Evolutionary conservation across 2,329 filamentous ascomycete species (phyloP).

Genomic region (Capronia coronata): DNA sequence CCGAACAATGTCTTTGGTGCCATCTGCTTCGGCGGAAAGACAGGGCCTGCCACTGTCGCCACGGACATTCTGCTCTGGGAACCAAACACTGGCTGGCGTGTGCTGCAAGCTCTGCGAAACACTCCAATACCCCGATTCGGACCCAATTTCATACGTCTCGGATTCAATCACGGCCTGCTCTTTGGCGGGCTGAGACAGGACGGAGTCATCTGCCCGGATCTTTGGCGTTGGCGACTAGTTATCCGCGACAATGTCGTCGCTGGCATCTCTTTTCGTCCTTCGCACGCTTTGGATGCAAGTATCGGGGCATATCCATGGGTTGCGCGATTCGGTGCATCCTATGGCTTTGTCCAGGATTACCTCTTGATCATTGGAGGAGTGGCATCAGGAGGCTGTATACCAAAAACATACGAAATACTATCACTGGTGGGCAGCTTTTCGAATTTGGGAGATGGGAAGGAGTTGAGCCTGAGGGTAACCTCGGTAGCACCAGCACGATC

Average conservation of each 20-base stretch:
- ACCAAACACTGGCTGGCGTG: conserved; percentile 46
- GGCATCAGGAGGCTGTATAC: conserved; percentile 32
- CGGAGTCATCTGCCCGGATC: conserved; percentile 56
- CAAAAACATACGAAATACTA: conserved; percentile 49
- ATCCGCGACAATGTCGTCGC: conserved; percentile 35
- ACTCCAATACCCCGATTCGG: conserved; percentile 50
- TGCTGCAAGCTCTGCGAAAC: conserved; percentile 33
- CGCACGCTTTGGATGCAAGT: conserved; percentile 23
- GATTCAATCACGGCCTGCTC: conserved; percentile 53
- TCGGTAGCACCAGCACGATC: conserved; percentile 28
- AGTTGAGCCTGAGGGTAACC: conserved; percentile 27
- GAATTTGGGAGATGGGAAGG: conserved; percentile 21
- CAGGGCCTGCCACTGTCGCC: conserved; percentile 43
- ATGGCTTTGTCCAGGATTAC: conserved; percentile 42
- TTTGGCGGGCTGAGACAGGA: conserved; percentile 64
- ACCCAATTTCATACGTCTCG: conserved; percentile 42
- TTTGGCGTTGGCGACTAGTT: conserved; percentile 60
- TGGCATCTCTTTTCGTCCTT: conserved; percentile 22
- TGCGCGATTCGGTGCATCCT: conserved; percentile 47
- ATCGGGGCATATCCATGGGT: conserved; percentile 32
- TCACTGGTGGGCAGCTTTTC: conserved; percentile 31
- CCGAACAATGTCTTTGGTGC: conserved; percentile 38
- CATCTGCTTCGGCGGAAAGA: conserved; percentile 60
- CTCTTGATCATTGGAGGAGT: conserved; percentile 51
- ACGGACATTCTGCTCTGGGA: conserved; percentile 52